These are phyloP conservation scores for Pythium grandisporangium DNA, from an alignment of 352 stramenopile genomes.

Conservation along the genomic window DNA sequence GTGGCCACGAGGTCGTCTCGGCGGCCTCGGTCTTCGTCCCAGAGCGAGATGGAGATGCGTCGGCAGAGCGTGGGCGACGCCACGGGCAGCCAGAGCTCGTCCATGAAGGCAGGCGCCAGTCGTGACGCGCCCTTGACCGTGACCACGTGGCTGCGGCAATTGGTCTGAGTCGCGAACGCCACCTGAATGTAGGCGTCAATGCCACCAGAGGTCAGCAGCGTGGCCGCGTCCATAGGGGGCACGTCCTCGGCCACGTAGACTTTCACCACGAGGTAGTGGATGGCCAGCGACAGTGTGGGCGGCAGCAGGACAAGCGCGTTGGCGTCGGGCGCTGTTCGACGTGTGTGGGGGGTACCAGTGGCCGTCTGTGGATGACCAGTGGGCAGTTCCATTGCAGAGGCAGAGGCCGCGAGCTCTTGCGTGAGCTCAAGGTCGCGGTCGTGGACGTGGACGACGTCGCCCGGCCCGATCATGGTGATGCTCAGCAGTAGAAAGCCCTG, in stretches of 20 bases:
- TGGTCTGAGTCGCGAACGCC: conserved; percentile 41
- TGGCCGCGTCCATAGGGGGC: conserved; percentile 62
- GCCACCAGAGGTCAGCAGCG: conserved; percentile 33
- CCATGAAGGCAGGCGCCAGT: conserved; percentile 50
- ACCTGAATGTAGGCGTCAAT: conserved; percentile 82
- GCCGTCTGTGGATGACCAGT: too few species aligned
- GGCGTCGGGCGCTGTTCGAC: conserved; percentile 9
- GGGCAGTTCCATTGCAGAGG: neutral
- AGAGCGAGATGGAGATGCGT: conserved; percentile 66
- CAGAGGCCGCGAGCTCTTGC: conserved; percentile 23
- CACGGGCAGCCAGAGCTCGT: conserved; percentile 85
- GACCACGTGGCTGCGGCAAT: conserved; percentile 37
- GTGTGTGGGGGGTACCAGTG: too few species aligned
- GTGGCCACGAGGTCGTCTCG: conserved; percentile 70
- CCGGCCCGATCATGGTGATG: conserved; percentile 60
- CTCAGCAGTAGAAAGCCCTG: conserved; percentile 74
- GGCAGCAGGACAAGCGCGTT: conserved; percentile 58
- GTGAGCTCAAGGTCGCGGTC: conserved; percentile 61
- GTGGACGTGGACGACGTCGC: conserved; percentile 52
- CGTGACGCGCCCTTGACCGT: conserved; percentile 47
- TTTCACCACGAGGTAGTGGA: conserved; percentile 75
- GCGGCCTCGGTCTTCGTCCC: conserved; percentile 65
- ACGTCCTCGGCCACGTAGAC: conserved; percentile 75
- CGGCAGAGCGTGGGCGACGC: conserved; percentile 61
- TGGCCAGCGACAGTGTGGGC: conserved; percentile 61